These are phyloP conservation scores for Colletotrichum lini DNA, from an alignment of 2,329 filamentous ascomycete genomes.

Conservation along the genomic window DNA sequence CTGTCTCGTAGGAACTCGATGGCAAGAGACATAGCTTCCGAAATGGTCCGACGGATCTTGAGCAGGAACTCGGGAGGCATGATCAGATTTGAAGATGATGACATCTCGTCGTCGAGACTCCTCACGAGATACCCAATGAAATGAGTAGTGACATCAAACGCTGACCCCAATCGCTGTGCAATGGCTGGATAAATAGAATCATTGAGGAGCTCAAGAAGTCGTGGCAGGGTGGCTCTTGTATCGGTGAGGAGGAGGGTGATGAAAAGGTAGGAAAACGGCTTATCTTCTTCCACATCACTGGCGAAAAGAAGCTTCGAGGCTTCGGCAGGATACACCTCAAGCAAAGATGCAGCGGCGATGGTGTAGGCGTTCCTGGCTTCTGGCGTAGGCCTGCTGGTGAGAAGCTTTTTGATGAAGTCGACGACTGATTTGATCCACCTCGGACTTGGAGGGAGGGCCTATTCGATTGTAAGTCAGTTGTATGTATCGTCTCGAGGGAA, in stretches of 20 bases:
- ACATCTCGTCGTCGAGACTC: conserved; percentile 63
- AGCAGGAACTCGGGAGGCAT: conserved; percentile 73
- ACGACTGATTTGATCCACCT: conserved; percentile 67
- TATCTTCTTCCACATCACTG: conserved; percentile 58
- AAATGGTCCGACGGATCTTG: conserved; percentile 71
- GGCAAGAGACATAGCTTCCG: conserved; percentile 74
- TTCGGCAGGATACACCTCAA: conserved; percentile 67
- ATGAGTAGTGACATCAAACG: conserved; percentile 73
- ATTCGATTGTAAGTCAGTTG: conserved; percentile 38
- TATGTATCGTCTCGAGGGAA: conserved; percentile 14
- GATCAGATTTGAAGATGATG: conserved; percentile 53
- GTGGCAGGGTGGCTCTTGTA: conserved; percentile 73
- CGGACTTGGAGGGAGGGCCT: conserved; percentile 66
- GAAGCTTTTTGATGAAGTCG: conserved; percentile 65
- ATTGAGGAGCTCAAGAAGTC: conserved; percentile 71
- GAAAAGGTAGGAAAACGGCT: conserved; percentile 73
- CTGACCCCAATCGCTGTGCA: conserved; percentile 70
- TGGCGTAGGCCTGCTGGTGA: conserved; percentile 68
- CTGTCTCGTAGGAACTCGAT: conserved; percentile 78
- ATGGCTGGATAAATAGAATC: conserved; percentile 64
- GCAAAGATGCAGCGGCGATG: conserved; percentile 69
- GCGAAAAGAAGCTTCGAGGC: conserved; percentile 68
- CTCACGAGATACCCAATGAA: conserved; percentile 72
- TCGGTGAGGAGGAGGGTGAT: conserved; percentile 77
- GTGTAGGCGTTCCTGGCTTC: conserved; percentile 72